These are phyloP conservation scores for Trichomonas gallinae DNA, from an alignment of 208 protist species.

Conservation along the genomic window DNA sequence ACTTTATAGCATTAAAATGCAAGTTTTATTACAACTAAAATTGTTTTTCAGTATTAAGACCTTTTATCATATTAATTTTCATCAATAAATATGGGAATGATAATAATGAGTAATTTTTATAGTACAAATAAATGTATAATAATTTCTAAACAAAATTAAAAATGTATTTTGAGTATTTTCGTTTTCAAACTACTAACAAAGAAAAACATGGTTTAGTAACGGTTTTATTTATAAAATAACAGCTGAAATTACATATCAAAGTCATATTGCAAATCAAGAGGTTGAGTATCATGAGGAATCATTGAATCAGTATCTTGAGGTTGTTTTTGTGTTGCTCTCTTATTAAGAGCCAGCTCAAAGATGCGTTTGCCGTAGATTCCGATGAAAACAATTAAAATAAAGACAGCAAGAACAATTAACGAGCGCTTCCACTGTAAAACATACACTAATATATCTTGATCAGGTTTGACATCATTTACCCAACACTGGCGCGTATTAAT, in stretches of 20 bases:
- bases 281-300: background rate
- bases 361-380: background rate
- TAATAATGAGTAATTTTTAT: too few species aligned
- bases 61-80: too few species aligned
- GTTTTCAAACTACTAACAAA: too few species aligned
- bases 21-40: too few species aligned
- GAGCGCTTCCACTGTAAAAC: background rate
- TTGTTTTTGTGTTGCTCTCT: background rate
- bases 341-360: background rate
- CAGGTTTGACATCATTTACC: background rate
- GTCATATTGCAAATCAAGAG: background rate
- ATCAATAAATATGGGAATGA: too few species aligned
- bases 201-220: too few species aligned
- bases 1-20: too few species aligned
- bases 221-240: background rate
- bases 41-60: too few species aligned
- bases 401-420: background rate
- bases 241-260: background rate
- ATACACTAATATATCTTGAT: background rate
- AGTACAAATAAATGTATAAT: too few species aligned
- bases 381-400: background rate
- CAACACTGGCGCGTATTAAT: background rate
- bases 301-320: background rate
- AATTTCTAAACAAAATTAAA: too few species aligned
- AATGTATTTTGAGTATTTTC: too few species aligned